A percentile compares a stretch with the other conserved stretches of the same genome.
phyloP scores from a whole-genome alignment of 108 stramenopile species.

The Pseudonitzschia multiseries region DNA sequence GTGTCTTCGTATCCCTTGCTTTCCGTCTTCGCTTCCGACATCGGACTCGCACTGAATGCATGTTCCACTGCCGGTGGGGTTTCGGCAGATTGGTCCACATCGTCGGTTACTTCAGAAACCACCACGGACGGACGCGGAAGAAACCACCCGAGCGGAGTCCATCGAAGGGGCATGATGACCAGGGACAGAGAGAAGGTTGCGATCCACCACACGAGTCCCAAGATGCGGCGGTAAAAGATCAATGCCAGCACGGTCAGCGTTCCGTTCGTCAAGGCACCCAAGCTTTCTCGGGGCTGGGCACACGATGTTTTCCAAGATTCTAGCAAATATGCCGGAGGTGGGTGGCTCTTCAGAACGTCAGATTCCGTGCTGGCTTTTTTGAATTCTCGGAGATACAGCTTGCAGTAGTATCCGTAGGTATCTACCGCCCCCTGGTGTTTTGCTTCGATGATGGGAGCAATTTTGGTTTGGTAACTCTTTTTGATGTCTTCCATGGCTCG shows the following conservation, averaged over 20 bases:
- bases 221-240: slow-evolving; percentile 22
- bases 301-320: slow-evolving; percentile 22
- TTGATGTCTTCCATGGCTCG: neutral
- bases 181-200: neutral
- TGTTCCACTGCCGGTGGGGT: neutral
- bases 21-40: too few species aligned
- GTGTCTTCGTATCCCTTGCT: too few species aligned
- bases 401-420: slow-evolving; percentile 8
- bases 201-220: slow-evolving; percentile 22
- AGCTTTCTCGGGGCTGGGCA: slow-evolving; percentile 16
- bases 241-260: neutral
- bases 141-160: slow-evolving; percentile 1
- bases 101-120: neutral
- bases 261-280: neutral
- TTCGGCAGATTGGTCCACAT: neutral
- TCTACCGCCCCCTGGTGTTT: neutral
- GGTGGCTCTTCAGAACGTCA: slow-evolving; percentile 5
- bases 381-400: slow-evolving; percentile 5
- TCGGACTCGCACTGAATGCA: too few species aligned
- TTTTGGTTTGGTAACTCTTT: neutral
- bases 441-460: neutral
- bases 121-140: neutral
- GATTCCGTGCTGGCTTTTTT: slow-evolving; percentile 3
- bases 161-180: neutral
- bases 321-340: slow-evolving; percentile 3